Percentiles rank a stretch among this genome's conserved stretches.
phyloP scores from a whole-genome alignment of 2,329 filamentous ascomycete species.

The Penicillium sclerotigenum region DNA sequence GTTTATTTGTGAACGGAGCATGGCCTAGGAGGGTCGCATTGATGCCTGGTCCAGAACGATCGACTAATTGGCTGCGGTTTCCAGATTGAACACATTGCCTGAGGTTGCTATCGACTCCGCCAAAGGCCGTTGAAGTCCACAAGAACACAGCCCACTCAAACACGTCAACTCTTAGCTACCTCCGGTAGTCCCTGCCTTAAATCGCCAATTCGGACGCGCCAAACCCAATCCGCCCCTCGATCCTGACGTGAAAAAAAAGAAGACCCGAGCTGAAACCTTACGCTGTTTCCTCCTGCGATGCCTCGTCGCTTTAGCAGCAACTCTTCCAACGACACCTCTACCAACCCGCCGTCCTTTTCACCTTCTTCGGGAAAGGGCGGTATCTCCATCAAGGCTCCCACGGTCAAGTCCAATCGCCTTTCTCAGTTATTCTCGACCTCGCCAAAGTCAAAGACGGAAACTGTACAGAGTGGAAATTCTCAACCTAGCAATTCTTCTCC shows the following conservation, averaged over 20 bases:
- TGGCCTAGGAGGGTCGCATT: not conserved
- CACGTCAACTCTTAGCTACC: not conserved
- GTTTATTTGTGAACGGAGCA: not conserved
- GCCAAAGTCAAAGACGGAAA: constrained; percentile 68
- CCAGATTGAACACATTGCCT: not conserved
- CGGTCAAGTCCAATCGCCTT: constrained; percentile 69
- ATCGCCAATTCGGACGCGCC: not conserved
- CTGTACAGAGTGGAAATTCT: constrained; percentile 54
- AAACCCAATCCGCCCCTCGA: constrained; percentile 7
- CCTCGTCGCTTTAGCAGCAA: constrained; percentile 61
- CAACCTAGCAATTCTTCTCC: constrained; percentile 51
- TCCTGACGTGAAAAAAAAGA: constrained; percentile 7
- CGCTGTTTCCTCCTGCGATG: constrained; percentile 50
- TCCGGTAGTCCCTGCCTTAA: constrained; percentile 17
- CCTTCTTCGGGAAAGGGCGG: constrained; percentile 54
- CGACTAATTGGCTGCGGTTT: constrained; percentile 2
- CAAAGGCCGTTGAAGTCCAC: not conserved
- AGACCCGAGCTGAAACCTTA: constrained; percentile 8
- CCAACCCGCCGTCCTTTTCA: constrained; percentile 50
- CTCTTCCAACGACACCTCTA: constrained; percentile 53
- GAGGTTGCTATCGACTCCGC: not conserved
- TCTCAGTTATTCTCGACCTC: constrained; percentile 79
- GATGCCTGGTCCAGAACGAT: constrained; percentile 1
- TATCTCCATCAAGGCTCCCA: constrained; percentile 47
- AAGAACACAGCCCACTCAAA: not conserved